Percentiles rank a stretch among this genome's conserved stretches.
Evolutionary conservation across 352 stramenopile species (phyloP).

Genomic region (Globisporangium emineosum): DNA sequence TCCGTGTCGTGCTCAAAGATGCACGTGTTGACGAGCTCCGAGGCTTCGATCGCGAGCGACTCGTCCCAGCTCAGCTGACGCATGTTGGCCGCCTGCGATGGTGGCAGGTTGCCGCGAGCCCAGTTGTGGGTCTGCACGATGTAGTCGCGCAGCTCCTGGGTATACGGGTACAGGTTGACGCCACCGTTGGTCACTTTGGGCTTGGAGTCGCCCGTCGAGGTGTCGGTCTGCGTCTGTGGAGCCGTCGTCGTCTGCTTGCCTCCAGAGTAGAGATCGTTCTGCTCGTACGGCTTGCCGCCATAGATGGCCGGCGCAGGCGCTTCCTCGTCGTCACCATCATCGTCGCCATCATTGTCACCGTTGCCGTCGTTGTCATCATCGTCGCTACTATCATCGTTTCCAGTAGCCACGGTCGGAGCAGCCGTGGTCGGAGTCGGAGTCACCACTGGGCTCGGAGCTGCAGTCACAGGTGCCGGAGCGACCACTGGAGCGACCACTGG

Average conservation of each 20-base stretch:
- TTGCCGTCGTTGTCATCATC: not conserved
- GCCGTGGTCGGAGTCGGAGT: not conserved
- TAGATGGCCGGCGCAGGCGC: not conserved
- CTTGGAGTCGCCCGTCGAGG: constrained; percentile 12
- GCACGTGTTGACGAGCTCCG: constrained; percentile 35
- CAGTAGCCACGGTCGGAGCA: not conserved
- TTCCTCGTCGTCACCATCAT: constrained; percentile 12
- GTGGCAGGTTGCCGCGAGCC: constrained; percentile 25
- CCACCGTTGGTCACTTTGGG: constrained; percentile 30
- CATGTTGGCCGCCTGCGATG: constrained; percentile 33
- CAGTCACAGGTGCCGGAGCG: not conserved
- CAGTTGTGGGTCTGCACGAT: constrained; percentile 36
- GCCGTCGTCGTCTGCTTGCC: constrained; percentile 5
- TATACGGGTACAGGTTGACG: constrained; percentile 33
- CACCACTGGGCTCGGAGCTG: constrained; percentile 4
- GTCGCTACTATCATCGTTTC: not conserved
- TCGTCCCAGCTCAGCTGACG: constrained; percentile 35
- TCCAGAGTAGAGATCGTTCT: constrained; percentile 1
- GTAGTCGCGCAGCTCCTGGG: constrained; percentile 27
- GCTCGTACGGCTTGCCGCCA: constrained; percentile 7
- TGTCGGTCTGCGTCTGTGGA: constrained; percentile 11
- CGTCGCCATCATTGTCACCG: constrained; percentile 3
- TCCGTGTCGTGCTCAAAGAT: constrained; percentile 39
- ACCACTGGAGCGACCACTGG: too few species aligned
- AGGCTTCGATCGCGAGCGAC: constrained; percentile 33